Evolutionary conservation across 148 eudicot species (phyloP).

Genomic region (Arctostaphylos glauca): DNA sequence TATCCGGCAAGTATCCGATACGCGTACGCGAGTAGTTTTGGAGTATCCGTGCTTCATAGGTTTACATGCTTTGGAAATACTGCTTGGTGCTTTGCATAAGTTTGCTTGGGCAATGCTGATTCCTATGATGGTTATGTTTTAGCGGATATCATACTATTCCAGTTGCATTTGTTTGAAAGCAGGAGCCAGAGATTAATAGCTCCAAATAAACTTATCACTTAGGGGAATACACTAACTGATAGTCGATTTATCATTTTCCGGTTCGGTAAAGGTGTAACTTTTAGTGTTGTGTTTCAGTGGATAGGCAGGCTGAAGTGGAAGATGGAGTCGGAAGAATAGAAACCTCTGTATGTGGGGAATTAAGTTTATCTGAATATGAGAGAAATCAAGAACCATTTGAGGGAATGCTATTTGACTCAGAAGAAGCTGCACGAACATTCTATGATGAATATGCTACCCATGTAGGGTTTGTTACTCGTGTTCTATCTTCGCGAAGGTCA

Average conservation of each 20-base stretch:
- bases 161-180: neutral
- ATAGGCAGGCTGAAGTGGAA: slow-evolving; percentile 18
- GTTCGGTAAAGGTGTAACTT: neutral
- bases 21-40: no score
- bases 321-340: slow-evolving; percentile 23
- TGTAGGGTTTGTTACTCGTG: slow-evolving; percentile 36
- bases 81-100: neutral
- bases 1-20: no score
- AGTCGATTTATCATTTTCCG: neutral
- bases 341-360: slow-evolving; percentile 23
- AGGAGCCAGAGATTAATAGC: neutral
- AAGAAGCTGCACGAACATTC: slow-evolving; percentile 38
- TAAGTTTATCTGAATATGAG: slow-evolving; percentile 19
- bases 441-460: slow-evolving; percentile 40
- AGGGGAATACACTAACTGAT: neutral
- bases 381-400: slow-evolving; percentile 31
- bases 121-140: neutral
- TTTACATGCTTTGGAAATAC: neutral
- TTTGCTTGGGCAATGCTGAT: neutral
- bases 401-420: slow-evolving; percentile 38
- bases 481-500: slow-evolving; percentile 41
- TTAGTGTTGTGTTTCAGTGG: slow-evolving; percentile 24
- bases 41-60: no score
- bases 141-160: neutral
- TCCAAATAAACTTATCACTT: neutral